Evolutionary conservation across 1,284 basidiomycete species (phyloP), one percentile per base, ranked within the genome.

Genomic region (Marasmius fiardii): DNA sequence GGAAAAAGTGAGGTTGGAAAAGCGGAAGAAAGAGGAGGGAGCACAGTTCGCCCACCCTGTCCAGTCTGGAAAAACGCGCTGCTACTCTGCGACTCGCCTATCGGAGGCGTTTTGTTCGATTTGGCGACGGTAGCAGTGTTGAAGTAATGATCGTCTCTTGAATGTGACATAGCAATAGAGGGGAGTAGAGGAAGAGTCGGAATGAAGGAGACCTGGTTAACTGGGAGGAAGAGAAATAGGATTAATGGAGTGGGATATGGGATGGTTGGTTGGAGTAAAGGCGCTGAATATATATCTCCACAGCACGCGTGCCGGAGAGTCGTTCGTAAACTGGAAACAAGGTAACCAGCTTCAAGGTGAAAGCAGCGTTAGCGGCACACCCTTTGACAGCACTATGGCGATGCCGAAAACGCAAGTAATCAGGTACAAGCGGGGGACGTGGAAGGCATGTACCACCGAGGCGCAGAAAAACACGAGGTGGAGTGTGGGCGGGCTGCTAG

Each of bases 1-100:
- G 88, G 81, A 85, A 85, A 86, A 82, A 79, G 83, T 87, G 84
- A 88, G 80, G 82, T 84, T 85, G 87, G 87, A 84, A 89, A 87
- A 65, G 82, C 82, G 75, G 85, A 79, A 80, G 83, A 81, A 81
- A 90, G 78, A 82, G 88, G 85, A 83, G 88, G 88, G 71, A 90
- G 84, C 77, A 86, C 81, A 78, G 85, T 83, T 82, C 86, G 85
- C 87, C 86, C 87, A 90, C 88, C 88, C 84, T 88, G 86, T 79
- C 81, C 84, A 76, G 78, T 78, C 74, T 77, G 78, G 71, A 83
- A 88, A 80, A 82, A 86, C 77, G 75, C 81, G 71, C 74, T 74
- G 68, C 66, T 41, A 41, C 39, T 71, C 72, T 82, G 80, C 69
- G 78, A 67, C 71, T 84, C 83, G 68, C 75, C 78, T 60, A 66